A percentile compares a stretch with the other conserved stretches of the same genome.
Evolutionary conservation across 352 stramenopile species (phyloP).

Genomic region (Hyaloperonospora brassicae): DNA sequence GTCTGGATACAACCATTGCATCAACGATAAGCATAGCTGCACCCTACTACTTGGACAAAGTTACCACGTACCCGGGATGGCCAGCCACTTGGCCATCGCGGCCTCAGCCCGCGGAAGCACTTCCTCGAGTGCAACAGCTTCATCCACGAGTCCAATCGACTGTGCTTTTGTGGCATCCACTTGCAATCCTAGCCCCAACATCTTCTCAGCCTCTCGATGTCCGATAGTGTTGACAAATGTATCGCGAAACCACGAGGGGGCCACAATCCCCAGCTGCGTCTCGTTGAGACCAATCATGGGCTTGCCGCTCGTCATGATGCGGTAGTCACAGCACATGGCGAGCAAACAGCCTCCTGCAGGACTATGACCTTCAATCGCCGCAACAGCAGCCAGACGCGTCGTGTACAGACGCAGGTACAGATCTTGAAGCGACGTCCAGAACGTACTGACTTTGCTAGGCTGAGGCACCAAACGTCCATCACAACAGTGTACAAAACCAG

Average conservation of each 20-base stretch:
- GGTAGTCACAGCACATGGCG: slow-evolving; percentile 91
- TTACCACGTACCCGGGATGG: slow-evolving; percentile 54
- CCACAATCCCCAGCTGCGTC: slow-evolving; percentile 89
- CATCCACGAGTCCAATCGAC: slow-evolving; percentile 67
- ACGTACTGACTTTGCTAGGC: slow-evolving; percentile 59
- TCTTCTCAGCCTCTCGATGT: slow-evolving; percentile 78
- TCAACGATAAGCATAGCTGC: not conserved
- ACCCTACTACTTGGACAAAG: not conserved
- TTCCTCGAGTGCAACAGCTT: slow-evolving; percentile 67
- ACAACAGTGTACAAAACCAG: not conserved
- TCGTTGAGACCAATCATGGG: slow-evolving; percentile 92
- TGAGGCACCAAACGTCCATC: slow-evolving; percentile 5
- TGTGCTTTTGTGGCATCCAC: slow-evolving; percentile 71
- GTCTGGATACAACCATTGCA: slow-evolving; percentile 25
- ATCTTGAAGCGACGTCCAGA: slow-evolving; percentile 90
- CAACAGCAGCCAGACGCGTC: slow-evolving; percentile 77
- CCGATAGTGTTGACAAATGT: slow-evolving; percentile 82
- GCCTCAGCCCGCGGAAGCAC: slow-evolving; percentile 59
- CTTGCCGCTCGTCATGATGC: slow-evolving; percentile 86
- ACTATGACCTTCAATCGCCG: slow-evolving; percentile 88
- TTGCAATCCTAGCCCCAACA: slow-evolving; percentile 72
- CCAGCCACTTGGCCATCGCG: slow-evolving; percentile 66
- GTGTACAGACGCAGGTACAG: slow-evolving; percentile 91
- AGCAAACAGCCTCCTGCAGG: slow-evolving; percentile 91
- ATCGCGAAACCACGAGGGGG: slow-evolving; percentile 70